Percentiles rank a stretch among this genome's conserved stretches.
phyloP scores from a whole-genome alignment of 805 yeast genomes.

The Saturnispora hagleri region DNA sequence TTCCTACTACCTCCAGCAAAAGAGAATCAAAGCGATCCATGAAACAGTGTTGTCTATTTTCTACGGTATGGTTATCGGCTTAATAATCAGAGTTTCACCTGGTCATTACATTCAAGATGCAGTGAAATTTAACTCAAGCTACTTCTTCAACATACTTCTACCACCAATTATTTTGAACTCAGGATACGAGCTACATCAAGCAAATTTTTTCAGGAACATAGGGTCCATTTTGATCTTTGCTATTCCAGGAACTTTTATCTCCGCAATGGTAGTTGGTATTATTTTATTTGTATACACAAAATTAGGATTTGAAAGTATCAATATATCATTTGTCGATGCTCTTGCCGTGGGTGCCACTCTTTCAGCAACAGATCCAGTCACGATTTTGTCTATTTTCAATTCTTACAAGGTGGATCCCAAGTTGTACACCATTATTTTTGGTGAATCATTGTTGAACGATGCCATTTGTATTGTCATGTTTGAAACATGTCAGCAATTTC shows the following conservation, averaged over 20 bases:
- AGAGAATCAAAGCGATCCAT: constrained; percentile 89
- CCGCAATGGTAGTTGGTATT: constrained; percentile 84
- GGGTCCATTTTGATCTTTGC: constrained; percentile 91
- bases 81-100: constrained; percentile 82
- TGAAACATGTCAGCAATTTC: constrained; percentile 95
- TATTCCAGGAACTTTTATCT: constrained; percentile 91
- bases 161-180: constrained; percentile 96
- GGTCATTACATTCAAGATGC: constrained; percentile 97
- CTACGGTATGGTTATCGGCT: constrained; percentile 93
- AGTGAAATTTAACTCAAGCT: constrained; percentile 87
- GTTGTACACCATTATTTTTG: constrained; percentile 91
- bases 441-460: constrained; percentile 90
- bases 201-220: constrained; percentile 85
- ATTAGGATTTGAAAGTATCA: constrained; percentile 79
- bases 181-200: constrained; percentile 94
- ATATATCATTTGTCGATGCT: constrained; percentile 93
- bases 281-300: constrained; percentile 85
- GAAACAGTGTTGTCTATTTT: constrained; percentile 94
- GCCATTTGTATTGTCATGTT: constrained; percentile 99
- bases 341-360: constrained; percentile 95
- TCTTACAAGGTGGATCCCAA: constrained; percentile 98
- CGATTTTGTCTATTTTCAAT: constrained; percentile 90
- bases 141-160: constrained; percentile 84
- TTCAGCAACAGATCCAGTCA: constrained; percentile 97
- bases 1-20: constrained; percentile 82